Evolutionary conservation across 495 filamentous ascomycete species (phyloP).

Genomic region (Bombardia bombarda): DNA sequence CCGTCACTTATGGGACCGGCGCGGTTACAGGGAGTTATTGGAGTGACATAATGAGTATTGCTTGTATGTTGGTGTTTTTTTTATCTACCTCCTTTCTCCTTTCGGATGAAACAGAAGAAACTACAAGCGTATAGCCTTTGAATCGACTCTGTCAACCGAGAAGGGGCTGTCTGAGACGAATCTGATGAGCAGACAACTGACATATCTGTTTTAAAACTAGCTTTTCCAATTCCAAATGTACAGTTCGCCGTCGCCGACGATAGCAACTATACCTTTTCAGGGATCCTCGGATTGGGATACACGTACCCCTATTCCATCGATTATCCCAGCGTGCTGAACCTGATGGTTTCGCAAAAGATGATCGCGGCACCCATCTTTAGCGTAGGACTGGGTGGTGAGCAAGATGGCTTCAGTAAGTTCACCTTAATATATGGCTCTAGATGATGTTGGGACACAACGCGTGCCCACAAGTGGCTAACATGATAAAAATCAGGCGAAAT

Average conservation of each 20-base stretch:
- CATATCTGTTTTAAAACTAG: slow-evolving; percentile 6
- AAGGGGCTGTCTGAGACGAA: too few species aligned
- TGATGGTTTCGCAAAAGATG: slow-evolving; percentile 50
- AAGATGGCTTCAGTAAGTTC: slow-evolving; percentile 30
- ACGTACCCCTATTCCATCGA: slow-evolving; percentile 30
- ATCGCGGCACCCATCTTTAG: slow-evolving; percentile 70
- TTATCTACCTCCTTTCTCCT: background rate
- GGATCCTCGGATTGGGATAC: slow-evolving; percentile 34
- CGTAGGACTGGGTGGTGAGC: slow-evolving; percentile 48
- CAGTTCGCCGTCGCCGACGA: slow-evolving; percentile 30
- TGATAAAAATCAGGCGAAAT: slow-evolving; percentile 23
- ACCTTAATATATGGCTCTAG: too few species aligned
- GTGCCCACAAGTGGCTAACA: too few species aligned
- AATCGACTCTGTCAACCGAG: too few species aligned
- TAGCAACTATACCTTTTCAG: slow-evolving; percentile 35
- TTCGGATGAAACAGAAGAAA: too few species aligned
- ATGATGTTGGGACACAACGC: too few species aligned
- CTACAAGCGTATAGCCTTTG: too few species aligned
- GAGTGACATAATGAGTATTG: slow-evolving; percentile 31
- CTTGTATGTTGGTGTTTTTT: slow-evolving; percentile 18
- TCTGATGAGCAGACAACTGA: too few species aligned
- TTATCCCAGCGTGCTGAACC: slow-evolving; percentile 61
- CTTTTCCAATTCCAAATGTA: slow-evolving; percentile 19
- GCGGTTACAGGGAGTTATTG: slow-evolving; percentile 31
- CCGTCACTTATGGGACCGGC: slow-evolving; percentile 33